A percentile compares a stretch with the other conserved stretches of the same genome.
Conservation (phyloP, 495 filamentous ascomycete genomes). For the Aeminium ludgeri region DNA sequence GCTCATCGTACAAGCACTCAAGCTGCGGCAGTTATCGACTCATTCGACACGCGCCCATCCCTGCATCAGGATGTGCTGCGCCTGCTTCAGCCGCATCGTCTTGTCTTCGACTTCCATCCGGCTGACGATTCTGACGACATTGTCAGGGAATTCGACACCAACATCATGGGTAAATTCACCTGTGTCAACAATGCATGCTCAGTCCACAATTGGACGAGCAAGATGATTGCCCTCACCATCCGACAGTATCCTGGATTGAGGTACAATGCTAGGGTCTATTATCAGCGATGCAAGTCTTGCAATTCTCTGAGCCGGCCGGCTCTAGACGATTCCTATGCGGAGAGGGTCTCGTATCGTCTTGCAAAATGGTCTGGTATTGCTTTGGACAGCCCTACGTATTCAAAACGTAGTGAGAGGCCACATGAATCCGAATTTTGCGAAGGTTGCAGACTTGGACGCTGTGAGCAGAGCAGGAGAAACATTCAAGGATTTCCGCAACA, state of each 20-base stretch:
- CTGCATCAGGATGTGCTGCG: slow-evolving; percentile 26
- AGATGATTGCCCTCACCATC: slow-evolving; percentile 29
- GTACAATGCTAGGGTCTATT: slow-evolving; percentile 34
- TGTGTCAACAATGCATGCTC: slow-evolving; percentile 22
- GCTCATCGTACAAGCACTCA: neutral
- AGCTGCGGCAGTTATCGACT: neutral
- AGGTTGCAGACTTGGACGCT: slow-evolving; percentile 34
- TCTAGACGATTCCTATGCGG: slow-evolving; percentile 31
- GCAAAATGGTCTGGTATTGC: slow-evolving; percentile 34
- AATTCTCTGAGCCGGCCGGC: slow-evolving; percentile 20
- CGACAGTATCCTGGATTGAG: slow-evolving; percentile 24
- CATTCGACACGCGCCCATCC: slow-evolving; percentile 20
- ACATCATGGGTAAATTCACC: slow-evolving; percentile 20
- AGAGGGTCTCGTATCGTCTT: slow-evolving; percentile 34
- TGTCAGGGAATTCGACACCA: slow-evolving; percentile 18
- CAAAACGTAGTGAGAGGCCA: slow-evolving; percentile 23
- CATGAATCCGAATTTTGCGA: slow-evolving; percentile 31
- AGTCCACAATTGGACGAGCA: slow-evolving; percentile 26
- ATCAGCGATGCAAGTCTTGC: slow-evolving; percentile 30
- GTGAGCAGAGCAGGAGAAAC: slow-evolving; percentile 14
- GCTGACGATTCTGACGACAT: slow-evolving; percentile 15
- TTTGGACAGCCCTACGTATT: slow-evolving; percentile 19
- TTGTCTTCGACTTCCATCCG: slow-evolving; percentile 19
- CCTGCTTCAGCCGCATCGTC: slow-evolving; percentile 21
- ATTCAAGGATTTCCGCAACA: too few species aligned